These are phyloP conservation scores for Flagelloscypha sp. DNA, from an alignment of 768 basidiomycete species.

Conservation along the genomic window DNA sequence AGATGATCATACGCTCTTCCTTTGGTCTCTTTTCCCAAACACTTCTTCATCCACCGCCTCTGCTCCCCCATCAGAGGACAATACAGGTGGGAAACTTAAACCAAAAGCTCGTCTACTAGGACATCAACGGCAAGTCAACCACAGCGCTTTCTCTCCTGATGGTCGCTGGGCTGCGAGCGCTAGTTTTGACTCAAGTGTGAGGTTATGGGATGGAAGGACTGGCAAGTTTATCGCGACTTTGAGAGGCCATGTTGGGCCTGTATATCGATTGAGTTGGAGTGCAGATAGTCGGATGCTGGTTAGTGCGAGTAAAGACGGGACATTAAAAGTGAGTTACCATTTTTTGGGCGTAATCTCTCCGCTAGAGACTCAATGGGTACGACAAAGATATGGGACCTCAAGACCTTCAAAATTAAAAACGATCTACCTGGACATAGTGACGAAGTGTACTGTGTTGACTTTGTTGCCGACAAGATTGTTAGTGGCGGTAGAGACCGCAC, in stretches of 20 bases:
- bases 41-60: constrained; percentile 27
- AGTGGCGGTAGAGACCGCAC: constrained; percentile 91
- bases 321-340: constrained; percentile 68
- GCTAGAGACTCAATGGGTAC: not conserved
- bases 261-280: constrained; percentile 93
- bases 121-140: constrained; percentile 90
- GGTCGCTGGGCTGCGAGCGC: constrained; percentile 88
- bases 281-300: constrained; percentile 88
- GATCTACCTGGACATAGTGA: constrained; percentile 96
- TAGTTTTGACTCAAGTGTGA: constrained; percentile 84
- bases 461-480: constrained; percentile 97
- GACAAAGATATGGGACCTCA: constrained; percentile 86
- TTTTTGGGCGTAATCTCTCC: not conserved
- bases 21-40: constrained; percentile 85
- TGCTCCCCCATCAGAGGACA: constrained; percentile 28
- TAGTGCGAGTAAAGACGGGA: constrained; percentile 93
- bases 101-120: constrained; percentile 79
- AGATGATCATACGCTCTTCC: constrained; percentile 95
- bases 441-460: constrained; percentile 98
- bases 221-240: constrained; percentile 87
- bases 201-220: constrained; percentile 82
- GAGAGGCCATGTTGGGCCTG: constrained; percentile 88
- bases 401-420: constrained; percentile 89
- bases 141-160: constrained; percentile 93
- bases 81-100: constrained; percentile 58